Base-by-base conservation (phyloP, 306 rosid genomes). In the Comarum palustre region DNA sequence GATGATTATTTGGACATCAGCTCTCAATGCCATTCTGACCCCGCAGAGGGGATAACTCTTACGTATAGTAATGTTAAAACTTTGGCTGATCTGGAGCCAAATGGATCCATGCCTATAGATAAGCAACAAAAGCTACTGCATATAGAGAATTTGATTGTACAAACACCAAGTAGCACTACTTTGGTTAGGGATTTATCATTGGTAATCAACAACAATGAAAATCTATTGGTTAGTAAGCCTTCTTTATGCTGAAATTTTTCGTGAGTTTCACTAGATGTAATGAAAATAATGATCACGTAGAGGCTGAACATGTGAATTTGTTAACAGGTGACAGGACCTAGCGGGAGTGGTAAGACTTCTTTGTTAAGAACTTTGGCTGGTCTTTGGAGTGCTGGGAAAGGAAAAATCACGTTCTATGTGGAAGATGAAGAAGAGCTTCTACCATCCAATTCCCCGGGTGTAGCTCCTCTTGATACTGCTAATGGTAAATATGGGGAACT, bases 341-440 rank as follows among this genome's bases (percentile, higher is more conserved):
- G 99, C 59, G 97, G 97, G 74, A 82, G 96, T 55, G 97, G 97
- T 14, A 94, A 91, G 81, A 94, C 99, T 67, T 94, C 96, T 66
- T 83, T 94, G 79, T 79, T 94, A 79, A 85, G 97, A 88, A 90
- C 90, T 62, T 75, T 91, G 96, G 92, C 99, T 75, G 99, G 99
- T 84, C 91, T 91, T 60, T 94, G 96, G 97, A 88, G 75, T 81
- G 79, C 86, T 57, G 99, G 97, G 74, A 88, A 84, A 13, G 99
- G 99, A 74, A 83, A 82, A 43, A 86, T 94, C 74, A 83, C 81
- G 9, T 91, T 86, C 76, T 91, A 90, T 68, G 74, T 87, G 24
- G 82, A 88, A 19, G 89, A 86, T n/a, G 58, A 74, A 68, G 81
- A 75, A 79, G 71, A 81, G 54, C 63, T 55, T 22, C 81, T 75